Conservation (phyloP, 768 basidiomycete species). For the Kwoniella sp. region DNA sequence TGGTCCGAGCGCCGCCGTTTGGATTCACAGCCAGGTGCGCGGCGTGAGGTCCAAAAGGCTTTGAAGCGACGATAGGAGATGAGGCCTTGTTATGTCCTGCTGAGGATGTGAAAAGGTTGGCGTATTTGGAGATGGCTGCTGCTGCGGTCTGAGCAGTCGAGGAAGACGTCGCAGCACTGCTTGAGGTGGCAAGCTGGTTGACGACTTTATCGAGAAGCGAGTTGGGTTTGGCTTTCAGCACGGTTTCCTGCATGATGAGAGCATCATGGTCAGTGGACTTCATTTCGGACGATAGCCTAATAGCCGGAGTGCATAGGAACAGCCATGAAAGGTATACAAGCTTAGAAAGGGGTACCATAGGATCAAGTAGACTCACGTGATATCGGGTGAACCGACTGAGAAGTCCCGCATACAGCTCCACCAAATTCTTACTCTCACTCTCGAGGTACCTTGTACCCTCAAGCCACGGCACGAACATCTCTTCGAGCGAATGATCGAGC, state of each 20-base stretch:
- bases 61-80: background rate
- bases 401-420: conserved; percentile 73
- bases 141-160: conserved; percentile 67
- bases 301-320: too few species aligned
- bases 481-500: conserved; percentile 95
- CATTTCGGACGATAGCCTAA: background rate
- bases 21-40: conserved; percentile 5
- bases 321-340: too few species aligned
- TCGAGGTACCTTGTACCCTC: conserved; percentile 92
- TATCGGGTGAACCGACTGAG: conserved; percentile 78
- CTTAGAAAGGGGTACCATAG: too few species aligned
- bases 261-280: background rate
- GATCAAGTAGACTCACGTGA: conserved; percentile 67
- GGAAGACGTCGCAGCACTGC: conserved; percentile 57
- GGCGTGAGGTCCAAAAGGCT: conserved; percentile 9
- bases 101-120: conserved; percentile 62
- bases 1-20: background rate
- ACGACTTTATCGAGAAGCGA: conserved; percentile 87
- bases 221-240: conserved; percentile 63
- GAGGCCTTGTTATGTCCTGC: background rate
- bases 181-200: conserved; percentile 77
- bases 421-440: conserved; percentile 80
- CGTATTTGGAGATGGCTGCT: conserved; percentile 78
- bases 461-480: conserved; percentile 89
- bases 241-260: conserved; percentile 50